Evolutionary conservation across 1,284 basidiomycete species (phyloP).

Genomic region (Volvariella volvacea): DNA sequence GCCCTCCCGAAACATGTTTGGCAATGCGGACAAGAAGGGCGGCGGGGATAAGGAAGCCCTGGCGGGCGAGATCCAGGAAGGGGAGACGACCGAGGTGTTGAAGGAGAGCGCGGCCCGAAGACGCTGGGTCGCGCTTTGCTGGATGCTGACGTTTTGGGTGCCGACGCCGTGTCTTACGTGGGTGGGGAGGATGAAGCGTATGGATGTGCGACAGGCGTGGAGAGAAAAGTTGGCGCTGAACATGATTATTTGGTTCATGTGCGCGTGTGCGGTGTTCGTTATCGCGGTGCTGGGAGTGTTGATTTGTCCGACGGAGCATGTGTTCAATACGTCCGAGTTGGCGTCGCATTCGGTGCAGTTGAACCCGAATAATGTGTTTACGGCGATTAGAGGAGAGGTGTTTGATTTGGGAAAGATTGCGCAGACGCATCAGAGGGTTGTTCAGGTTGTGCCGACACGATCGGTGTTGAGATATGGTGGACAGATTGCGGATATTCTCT

Average conservation of each 20-base stretch:
- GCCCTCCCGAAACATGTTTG: conserved; percentile 93
- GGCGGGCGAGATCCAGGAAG: conserved; percentile 73
- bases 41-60: conserved; percentile 67
- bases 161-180: conserved; percentile 69
- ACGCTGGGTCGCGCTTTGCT: conserved; percentile 85
- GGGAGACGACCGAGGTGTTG: conserved; percentile 83
- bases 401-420: conserved; percentile 70
- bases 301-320: conserved; percentile 93
- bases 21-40: conserved; percentile 66
- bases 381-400: conserved; percentile 88
- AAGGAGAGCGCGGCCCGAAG: conserved; percentile 76
- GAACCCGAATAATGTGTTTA: conserved; percentile 71
- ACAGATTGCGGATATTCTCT: conserved; percentile 67
- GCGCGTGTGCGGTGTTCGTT: conserved; percentile 84
- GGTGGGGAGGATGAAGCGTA: conserved; percentile 87
- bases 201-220: conserved; percentile 95
- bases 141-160: conserved; percentile 90
- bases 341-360: conserved; percentile 60
- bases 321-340: conserved; percentile 79
- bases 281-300: conserved; percentile 84
- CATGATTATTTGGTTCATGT: conserved; percentile 94
- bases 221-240: conserved; percentile 96
- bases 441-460: conserved; percentile 73
- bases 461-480: conserved; percentile 83
- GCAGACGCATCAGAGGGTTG: conserved; percentile 56